These are phyloP conservation scores for Tulasnella sp. DNA, from an alignment of 768 basidiomycete species.

Conservation along the genomic window DNA sequence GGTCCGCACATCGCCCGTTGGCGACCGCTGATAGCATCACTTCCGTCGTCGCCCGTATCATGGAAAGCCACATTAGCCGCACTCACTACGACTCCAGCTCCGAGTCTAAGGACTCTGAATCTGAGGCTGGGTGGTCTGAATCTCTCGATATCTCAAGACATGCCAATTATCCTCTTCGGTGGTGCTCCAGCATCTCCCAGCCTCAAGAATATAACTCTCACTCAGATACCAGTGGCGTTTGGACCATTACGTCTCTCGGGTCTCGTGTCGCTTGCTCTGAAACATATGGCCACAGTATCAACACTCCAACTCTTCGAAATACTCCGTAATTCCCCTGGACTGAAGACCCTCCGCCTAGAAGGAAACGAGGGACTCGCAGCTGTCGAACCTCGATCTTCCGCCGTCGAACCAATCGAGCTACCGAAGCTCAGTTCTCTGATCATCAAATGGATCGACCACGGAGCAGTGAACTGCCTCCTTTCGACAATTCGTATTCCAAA, in stretches of 20 bases:
- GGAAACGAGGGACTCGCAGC: neutral
- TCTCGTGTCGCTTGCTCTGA: neutral
- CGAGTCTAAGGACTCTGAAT: neutral
- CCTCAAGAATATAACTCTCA: neutral
- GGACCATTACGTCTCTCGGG: neutral
- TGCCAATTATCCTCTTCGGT: neutral
- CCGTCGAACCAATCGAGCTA: neutral
- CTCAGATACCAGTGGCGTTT: neutral
- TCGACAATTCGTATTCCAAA: neutral
- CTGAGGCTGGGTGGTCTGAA: neutral
- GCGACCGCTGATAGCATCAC: neutral
- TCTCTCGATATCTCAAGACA: neutral
- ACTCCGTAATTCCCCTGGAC: no score
- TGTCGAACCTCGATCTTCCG: neutral
- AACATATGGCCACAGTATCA: neutral
- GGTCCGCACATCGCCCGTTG: neutral
- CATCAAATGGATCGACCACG: neutral
- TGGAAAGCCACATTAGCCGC: neutral
- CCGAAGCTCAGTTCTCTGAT: neutral
- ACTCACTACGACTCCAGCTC: neutral
- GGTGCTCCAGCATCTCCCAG: neutral
- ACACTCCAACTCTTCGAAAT: neutral
- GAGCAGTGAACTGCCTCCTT: neutral
- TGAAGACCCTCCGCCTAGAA: no score
- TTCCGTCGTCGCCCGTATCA: neutral